phyloP scores from a whole-genome alignment of 108 stramenopile genomes.

The Nitzschia sp. region DNA sequence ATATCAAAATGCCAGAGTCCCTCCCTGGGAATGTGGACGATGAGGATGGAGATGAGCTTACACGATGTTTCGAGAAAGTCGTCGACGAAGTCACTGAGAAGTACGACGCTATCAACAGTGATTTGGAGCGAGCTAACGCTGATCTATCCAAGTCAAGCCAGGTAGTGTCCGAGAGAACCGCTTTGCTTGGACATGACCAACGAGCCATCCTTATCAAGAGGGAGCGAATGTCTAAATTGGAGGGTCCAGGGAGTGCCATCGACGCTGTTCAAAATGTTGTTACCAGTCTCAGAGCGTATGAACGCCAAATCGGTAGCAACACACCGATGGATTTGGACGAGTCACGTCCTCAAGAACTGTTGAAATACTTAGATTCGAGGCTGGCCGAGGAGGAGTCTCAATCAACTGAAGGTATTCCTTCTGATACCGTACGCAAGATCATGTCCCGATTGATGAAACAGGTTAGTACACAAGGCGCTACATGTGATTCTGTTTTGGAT shows the following conservation, averaged over 20 bases:
- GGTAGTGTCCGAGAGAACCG: slow-evolving; percentile 32
- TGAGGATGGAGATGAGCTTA: slow-evolving; percentile 21
- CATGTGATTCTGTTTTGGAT: neutral
- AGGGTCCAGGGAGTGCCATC: slow-evolving; percentile 47
- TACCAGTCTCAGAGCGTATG: slow-evolving; percentile 30
- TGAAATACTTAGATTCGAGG: slow-evolving; percentile 42
- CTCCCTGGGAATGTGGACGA: slow-evolving; percentile 11
- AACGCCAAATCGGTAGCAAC: neutral
- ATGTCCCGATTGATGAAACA: slow-evolving; percentile 57
- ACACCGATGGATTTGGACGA: slow-evolving; percentile 30
- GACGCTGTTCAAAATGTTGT: slow-evolving; percentile 51
- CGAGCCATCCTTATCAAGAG: slow-evolving; percentile 26
- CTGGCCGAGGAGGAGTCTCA: slow-evolving; percentile 22
- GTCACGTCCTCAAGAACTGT: slow-evolving; percentile 44
- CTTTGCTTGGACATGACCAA: slow-evolving; percentile 32
- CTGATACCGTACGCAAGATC: slow-evolving; percentile 46
- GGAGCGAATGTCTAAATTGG: slow-evolving; percentile 22
- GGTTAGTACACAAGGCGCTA: slow-evolving; percentile 18
- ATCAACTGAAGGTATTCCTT: slow-evolving; percentile 26
- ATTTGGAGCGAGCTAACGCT: slow-evolving; percentile 31
- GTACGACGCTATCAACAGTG: slow-evolving; percentile 10
- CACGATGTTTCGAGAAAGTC: slow-evolving; percentile 11
- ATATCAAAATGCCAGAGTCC: slow-evolving; percentile 18
- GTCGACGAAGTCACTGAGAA: slow-evolving; percentile 14
- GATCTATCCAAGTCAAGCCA: slow-evolving; percentile 28